Base-by-base conservation (phyloP, 2,329 filamentous ascomycete species). In the Monosporascus cannonballus region DNA sequence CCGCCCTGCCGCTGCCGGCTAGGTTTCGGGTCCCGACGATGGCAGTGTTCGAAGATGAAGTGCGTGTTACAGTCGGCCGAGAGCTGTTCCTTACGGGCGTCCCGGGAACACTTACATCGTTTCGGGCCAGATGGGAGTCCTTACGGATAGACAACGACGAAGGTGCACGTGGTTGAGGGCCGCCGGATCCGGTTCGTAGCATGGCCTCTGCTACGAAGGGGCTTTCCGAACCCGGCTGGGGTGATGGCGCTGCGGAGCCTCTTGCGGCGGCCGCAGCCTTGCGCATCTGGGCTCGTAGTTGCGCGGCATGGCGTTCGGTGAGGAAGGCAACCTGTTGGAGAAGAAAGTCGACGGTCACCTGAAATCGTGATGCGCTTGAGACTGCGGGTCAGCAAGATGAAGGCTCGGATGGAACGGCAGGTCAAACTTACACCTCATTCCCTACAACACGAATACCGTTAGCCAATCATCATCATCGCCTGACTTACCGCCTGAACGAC, bases 301-400 rank as follows among this genome's bases (percentile, higher is more conserved):
- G 90, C 1, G 89, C 89, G 27, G 95, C 81, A 72, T 97, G 90
- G 49, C 89, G 81, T 67, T 97, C 92, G 65, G 94, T 96, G 6
- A 97, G 81, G 81, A 91, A 96, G 69, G 90, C 91, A 57, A 91
- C 91, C 71, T 99, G 91, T 67, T 96, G 90, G 17, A 96, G 81
- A 34, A 99, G 79, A 65, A 97, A 97, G 41, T 90, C 81, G 53
- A 95, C 83, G 25, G 89, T 87, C 20, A 96, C 93, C 57, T 92
- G 81, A 70, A 96, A 96, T 46, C 83, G 78, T 50, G 81, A 76
- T 47, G 66, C 66, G 89, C 90, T 65, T 87, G 87, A 60, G 8
- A 54, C 45, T 54, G 67, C 61, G 54, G 51, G 61, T 62, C 60
- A 53, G 65, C 54, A n/a, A 22, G 48, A 18, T 38, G 6, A 37